Base-by-base conservation (phyloP, 352 stramenopile genomes). In the Phytophthora nicotianae region DNA sequence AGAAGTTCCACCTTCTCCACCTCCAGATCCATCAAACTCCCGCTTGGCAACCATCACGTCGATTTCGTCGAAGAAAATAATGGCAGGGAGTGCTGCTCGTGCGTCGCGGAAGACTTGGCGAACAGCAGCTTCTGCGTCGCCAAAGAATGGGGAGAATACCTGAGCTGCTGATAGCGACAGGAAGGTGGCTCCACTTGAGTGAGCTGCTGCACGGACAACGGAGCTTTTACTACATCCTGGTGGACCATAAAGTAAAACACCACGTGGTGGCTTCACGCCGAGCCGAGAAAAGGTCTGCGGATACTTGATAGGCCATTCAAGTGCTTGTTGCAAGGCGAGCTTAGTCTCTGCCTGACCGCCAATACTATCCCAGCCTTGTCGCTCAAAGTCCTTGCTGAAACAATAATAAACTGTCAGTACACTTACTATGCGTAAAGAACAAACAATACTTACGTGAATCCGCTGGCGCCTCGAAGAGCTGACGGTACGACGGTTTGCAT, bases 41-140 rank as follows among this genome's bases (percentile, higher is more conserved):
- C 88, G 81, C 68, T 96, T 95, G 14, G 82, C 65, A 17, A 97
- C 90, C 26, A 97, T 70, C 5, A 91, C 86, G 58, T 97, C 85
- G 48, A 96, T 88, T 75, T 97, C 85, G 53, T 97, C 80, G 46
- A 98, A 86, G 67, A 98, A 97, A 26, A 98, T 76, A 45, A 99
- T 98, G 11, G 94, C 85, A 1, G 91, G 91, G 10, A 87, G 65
- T 4, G 89, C 89, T 2, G 81, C 75, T 13, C 90, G 71, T 6
- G 92, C 91, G 26, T 93, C 79, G 0, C 70, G 77, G 46, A 95
- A 95, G 27, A 93, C 79, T 33, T 93, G 78, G 16, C 88, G 83
- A 24, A 97, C 79, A 1, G 76, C 70, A 3, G 87, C 84, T 60
- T 97, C 92, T 4, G 91, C 83, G 45, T 97, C 90, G 17, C 92